phyloP scores from a whole-genome alignment of 495 filamentous ascomycete species.

The Pseudevernia furfuracea region DNA sequence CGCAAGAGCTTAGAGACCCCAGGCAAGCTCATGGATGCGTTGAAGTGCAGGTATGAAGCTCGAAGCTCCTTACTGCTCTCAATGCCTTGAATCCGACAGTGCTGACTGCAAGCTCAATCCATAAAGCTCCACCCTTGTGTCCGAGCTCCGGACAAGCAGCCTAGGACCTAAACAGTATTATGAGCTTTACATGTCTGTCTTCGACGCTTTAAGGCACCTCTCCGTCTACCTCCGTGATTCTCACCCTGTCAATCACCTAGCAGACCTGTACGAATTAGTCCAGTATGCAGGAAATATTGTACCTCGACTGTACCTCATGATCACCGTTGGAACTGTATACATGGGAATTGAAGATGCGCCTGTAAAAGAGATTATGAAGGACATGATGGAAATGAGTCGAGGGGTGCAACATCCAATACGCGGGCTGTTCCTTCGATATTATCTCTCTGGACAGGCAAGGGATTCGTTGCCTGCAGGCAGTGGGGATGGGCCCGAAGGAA shows the following conservation, averaged over 20 bases:
- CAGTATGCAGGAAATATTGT: conserved; percentile 99
- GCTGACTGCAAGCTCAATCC: conserved; percentile 10
- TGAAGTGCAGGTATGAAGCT: conserved; percentile 82
- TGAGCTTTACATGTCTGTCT: conserved; percentile 98
- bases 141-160: conserved; percentile 90
- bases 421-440: conserved; percentile 91
- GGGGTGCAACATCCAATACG: conserved; percentile 95
- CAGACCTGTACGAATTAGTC: conserved; percentile 96
- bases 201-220: conserved; percentile 94
- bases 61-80: background rate
- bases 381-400: conserved; percentile 99
- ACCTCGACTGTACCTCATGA: conserved; percentile 94
- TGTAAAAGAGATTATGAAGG: conserved; percentile 99
- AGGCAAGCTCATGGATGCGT: conserved; percentile 98
- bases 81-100: background rate
- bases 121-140: conserved; percentile 86
- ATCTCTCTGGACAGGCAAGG: conserved; percentile 85
- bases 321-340: conserved; percentile 96
- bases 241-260: conserved; percentile 94
- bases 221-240: conserved; percentile 94
- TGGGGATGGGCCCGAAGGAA: conserved; percentile 87
- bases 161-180: conserved; percentile 98
- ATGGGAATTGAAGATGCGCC: conserved; percentile 98
- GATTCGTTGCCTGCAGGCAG: conserved; percentile 75
- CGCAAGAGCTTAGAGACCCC: conserved; percentile 95